phyloP scores from a whole-genome alignment of 805 yeast genomes.

The Helenozyma baotianmanensis region DNA sequence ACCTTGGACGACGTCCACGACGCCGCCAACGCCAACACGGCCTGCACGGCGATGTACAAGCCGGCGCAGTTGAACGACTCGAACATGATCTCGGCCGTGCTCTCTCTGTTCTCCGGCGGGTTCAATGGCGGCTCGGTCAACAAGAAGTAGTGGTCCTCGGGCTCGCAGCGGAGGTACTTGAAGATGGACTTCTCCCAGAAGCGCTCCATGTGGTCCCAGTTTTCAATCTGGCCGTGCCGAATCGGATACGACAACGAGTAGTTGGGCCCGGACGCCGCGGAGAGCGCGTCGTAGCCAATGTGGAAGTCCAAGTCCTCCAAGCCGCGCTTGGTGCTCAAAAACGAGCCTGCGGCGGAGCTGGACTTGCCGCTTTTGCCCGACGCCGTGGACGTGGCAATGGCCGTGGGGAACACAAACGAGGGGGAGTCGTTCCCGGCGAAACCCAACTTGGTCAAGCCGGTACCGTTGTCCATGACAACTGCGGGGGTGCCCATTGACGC shows the following conservation, averaged over 20 bases:
- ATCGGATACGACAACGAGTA: constrained; percentile 89
- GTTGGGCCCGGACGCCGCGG: constrained; percentile 85
- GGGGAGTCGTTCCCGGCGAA: constrained; percentile 99
- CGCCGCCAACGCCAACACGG: constrained; percentile 96
- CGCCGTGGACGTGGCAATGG: constrained; percentile 73
- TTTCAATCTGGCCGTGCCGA: constrained; percentile 96
- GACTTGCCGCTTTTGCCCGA: constrained; percentile 39
- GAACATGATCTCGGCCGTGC: constrained; percentile 98
- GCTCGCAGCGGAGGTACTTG: constrained; percentile 95
- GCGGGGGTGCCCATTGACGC: constrained; percentile 72
- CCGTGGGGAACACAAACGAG: constrained; percentile 95
- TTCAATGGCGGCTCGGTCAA: constrained; percentile 97
- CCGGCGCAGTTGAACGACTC: constrained; percentile 99
- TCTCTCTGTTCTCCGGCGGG: constrained; percentile 99
- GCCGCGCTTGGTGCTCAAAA: constrained; percentile 68
- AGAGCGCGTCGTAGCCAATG: constrained; percentile 93
- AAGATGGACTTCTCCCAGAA: constrained; percentile 98
- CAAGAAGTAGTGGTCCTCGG: constrained; percentile 95
- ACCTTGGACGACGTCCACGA: constrained; percentile 98
- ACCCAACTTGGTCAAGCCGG: constrained; percentile 95
- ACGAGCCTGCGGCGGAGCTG: constrained; percentile 30
- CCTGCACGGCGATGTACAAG: constrained; percentile 96
- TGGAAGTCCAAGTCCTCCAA: constrained; percentile 91
- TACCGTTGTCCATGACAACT: constrained; percentile 98
- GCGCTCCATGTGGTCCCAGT: constrained; percentile 99